Evolutionary conservation across 176 grass and related monocot species (phyloP), one percentile per base, ranked within the genome.

Genomic region (Luzula sylvatica): DNA sequence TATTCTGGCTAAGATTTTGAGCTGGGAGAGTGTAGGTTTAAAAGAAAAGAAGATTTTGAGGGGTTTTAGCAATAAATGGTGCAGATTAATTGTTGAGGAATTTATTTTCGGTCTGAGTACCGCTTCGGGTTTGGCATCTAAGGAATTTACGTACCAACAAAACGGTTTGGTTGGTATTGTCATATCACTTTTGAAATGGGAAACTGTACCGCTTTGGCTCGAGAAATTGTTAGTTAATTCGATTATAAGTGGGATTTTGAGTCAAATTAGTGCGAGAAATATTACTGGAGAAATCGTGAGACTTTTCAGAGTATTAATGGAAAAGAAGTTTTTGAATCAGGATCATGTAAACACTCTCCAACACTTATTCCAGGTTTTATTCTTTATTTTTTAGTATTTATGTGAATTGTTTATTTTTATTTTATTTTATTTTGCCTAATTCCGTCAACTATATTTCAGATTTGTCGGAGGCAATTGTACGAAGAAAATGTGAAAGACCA

Each of bases 291-390:
- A 88, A 51, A 82, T 89, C 50, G 77, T 96, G 13, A 82, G 64
- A 60, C 77, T 96, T 30, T 96, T 96, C 66, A 72, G 28, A 61
- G 77, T 88, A 61, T 63, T 96, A 30, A 82, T 67, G 67, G 19
- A 60, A 14, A 64, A 46, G 64, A 86, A 76, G 54, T 96, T 71
- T 80, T 70, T 96, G 22, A 86, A 42, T 61, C 64, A 96, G 70
- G 81, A 82, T 16, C 80, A 89, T 4, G 58, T 96, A 58, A 39
- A 61, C 38, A 44, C 50, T 82, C 46, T 96, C 30, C 77, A 86
- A 71, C 79, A 86, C 38, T 73, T 96, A 69, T 86, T 96, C 43
- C 90, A 88, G 90, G 90, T 96, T 39, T 58, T 76, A 25, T 57
- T 65, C 38, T 21, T 60, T 15, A 32, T 32, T 20, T 19, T 58